Evolutionary conservation across 768 basidiomycete genomes (phyloP).

Genomic region (Cubamyces lactineus): DNA sequence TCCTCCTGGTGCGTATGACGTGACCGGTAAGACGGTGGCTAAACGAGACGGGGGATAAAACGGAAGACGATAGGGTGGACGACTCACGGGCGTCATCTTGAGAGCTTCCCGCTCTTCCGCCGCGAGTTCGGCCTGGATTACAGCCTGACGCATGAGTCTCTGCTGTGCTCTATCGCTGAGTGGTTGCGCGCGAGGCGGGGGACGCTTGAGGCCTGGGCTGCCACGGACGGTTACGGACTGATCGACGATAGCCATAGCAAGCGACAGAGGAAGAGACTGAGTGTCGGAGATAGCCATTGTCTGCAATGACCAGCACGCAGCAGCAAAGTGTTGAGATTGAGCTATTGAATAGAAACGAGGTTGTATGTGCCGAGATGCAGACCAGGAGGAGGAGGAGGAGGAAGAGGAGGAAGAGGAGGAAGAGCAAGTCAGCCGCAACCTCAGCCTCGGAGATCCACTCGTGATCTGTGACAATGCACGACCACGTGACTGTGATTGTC

Average conservation of each 20-base stretch:
- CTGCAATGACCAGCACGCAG: slow-evolving; percentile 5
- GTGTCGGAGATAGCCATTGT: neutral
- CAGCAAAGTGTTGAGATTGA: neutral
- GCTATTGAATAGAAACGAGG: no score
- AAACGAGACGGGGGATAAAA: neutral
- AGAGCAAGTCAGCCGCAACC: no score
- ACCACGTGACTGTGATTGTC: no score
- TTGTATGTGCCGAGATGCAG: no score
- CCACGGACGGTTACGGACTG: slow-evolving; percentile 1
- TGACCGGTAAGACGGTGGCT: neutral
- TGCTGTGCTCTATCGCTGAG: slow-evolving; percentile 11
- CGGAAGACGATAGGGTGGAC: neutral
- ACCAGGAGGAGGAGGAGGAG: no score
- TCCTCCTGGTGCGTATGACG: slow-evolving; percentile 6
- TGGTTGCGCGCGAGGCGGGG: neutral
- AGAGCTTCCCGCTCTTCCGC: slow-evolving; percentile 13
- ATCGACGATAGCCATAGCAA: slow-evolving; percentile 1
- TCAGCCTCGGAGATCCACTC: no score
- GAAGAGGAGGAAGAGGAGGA: no score
- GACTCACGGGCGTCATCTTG: slow-evolving; percentile 13
- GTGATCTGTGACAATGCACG: no score
- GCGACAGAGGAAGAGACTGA: neutral
- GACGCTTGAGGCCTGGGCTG: neutral
- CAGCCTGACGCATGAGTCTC: slow-evolving; percentile 9
- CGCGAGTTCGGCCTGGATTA: slow-evolving; percentile 7